Conservation (phyloP, 257 asterid species). For the Nicotiana noctiflora region DNA sequence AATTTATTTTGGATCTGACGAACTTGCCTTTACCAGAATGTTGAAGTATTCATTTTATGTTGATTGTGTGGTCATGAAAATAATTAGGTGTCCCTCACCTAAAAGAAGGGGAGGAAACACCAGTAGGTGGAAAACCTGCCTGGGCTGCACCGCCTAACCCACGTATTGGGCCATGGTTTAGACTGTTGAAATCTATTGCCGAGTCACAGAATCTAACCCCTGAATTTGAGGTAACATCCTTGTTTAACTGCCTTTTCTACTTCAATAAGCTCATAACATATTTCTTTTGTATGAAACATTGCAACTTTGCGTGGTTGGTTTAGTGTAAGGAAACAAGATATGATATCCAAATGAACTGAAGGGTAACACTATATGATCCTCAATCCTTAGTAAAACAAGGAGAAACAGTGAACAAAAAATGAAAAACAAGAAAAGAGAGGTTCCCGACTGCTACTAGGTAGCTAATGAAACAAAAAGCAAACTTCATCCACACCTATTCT, state of each 20-base stretch:
- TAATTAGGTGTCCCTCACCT: conserved; percentile 31
- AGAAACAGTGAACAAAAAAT: too few species aligned
- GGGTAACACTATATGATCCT: too few species aligned
- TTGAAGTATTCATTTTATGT: not conserved
- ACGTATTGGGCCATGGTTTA: conserved; percentile 35
- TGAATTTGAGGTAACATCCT: conserved; percentile 24
- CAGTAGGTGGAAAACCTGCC: conserved; percentile 29
- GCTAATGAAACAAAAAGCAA: too few species aligned
- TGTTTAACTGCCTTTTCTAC: not conserved
- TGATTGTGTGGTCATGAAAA: not conserved
- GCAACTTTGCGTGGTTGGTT: not conserved
- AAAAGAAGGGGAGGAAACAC: conserved; percentile 23
- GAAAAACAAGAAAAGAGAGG: too few species aligned
- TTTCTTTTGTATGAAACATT: too few species aligned
- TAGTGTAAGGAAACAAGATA: not conserved
- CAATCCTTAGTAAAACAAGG: too few species aligned
- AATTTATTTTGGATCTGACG: not conserved
- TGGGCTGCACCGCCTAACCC: conserved; percentile 41
- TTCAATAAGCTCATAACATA: too few species aligned
- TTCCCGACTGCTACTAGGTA: too few species aligned
- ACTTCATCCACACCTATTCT: too few species aligned
- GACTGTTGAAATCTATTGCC: conserved; percentile 26
- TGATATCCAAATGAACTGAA: too few species aligned
- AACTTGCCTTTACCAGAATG: not conserved
- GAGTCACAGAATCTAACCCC: conserved; percentile 25